phyloP scores from a whole-genome alignment of 2,329 filamentous ascomycete species.

The Verticillium isaacii region DNA sequence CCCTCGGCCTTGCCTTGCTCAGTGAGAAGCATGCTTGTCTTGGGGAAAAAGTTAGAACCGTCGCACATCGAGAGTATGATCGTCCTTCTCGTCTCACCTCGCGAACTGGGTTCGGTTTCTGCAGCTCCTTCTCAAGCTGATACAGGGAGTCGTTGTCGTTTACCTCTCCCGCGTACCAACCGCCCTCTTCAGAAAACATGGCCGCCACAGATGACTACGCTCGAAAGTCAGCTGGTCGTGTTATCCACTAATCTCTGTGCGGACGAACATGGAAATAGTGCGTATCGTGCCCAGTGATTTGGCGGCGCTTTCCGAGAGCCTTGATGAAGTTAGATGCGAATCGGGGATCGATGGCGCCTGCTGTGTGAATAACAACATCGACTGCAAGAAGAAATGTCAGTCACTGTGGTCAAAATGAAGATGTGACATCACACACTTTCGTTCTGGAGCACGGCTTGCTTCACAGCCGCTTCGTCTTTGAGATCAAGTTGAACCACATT shows the following conservation, averaged over 20 bases:
- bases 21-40: constrained; percentile 22
- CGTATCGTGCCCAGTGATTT: constrained; percentile 17
- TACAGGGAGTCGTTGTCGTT: constrained; percentile 24
- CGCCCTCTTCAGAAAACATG: constrained; percentile 19
- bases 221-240: background rate
- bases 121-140: constrained; percentile 22
- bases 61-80: background rate
- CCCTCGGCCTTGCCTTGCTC: constrained; percentile 21
- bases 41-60: background rate
- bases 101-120: constrained; percentile 19
- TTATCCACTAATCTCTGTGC: accelerated
- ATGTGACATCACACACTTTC: constrained; percentile 15
- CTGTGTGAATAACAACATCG: constrained; percentile 29
- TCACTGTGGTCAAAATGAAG: too few species aligned
- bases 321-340: constrained; percentile 22
- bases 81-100: constrained; percentile 13
- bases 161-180: constrained; percentile 24
- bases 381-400: constrained; percentile 18
- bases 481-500: constrained; percentile 26
- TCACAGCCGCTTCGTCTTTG: constrained; percentile 18
- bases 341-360: constrained; percentile 21
- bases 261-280: constrained; percentile 28
- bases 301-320: constrained; percentile 24
- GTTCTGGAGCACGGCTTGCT: constrained; percentile 15
- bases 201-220: constrained; percentile 20